Percentiles rank a stretch among this genome's conserved stretches.
Conservation (phyloP, 768 basidiomycete species). For the Suillus americanus region DNA sequence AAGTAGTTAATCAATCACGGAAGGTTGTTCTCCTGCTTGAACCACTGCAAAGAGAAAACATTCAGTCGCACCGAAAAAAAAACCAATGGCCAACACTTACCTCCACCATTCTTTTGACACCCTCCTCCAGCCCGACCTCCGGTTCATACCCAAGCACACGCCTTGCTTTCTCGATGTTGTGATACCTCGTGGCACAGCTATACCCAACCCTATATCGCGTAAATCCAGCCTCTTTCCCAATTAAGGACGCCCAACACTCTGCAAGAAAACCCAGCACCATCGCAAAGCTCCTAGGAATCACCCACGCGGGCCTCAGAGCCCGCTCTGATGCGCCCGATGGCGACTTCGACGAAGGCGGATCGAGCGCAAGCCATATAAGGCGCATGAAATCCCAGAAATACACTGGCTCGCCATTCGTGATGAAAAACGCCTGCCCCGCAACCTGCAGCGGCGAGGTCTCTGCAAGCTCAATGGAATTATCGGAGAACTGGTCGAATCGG, state of each 20-base stretch:
- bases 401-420: constrained; percentile 94
- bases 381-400: constrained; percentile 96
- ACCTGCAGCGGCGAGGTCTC: constrained; percentile 66
- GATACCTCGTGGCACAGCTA: constrained; percentile 77
- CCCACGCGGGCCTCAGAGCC: constrained; percentile 35
- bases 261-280: constrained; percentile 67
- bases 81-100: constrained; percentile 39
- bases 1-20: constrained; percentile 6
- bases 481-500: constrained; percentile 79
- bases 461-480: constrained; percentile 51
- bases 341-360: constrained; percentile 38
- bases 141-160: constrained; percentile 94
- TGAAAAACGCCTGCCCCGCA: constrained; percentile 93
- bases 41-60: constrained; percentile 21
- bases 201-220: constrained; percentile 84
- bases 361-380: constrained; percentile 72
- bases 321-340: constrained; percentile 45
- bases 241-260: constrained; percentile 72
- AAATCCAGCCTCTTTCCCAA: constrained; percentile 81
- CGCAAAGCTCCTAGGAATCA: constrained; percentile 65
- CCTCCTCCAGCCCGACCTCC: constrained; percentile 84
- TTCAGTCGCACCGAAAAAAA: not conserved
- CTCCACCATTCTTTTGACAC: constrained; percentile 74
- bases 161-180: constrained; percentile 93
- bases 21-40: constrained; percentile 32